A percentile compares a stretch with the other conserved stretches of the same genome.
Evolutionary conservation across 495 filamentous ascomycete species (phyloP).

Genomic region (Pseudevernia furfuracea): DNA sequence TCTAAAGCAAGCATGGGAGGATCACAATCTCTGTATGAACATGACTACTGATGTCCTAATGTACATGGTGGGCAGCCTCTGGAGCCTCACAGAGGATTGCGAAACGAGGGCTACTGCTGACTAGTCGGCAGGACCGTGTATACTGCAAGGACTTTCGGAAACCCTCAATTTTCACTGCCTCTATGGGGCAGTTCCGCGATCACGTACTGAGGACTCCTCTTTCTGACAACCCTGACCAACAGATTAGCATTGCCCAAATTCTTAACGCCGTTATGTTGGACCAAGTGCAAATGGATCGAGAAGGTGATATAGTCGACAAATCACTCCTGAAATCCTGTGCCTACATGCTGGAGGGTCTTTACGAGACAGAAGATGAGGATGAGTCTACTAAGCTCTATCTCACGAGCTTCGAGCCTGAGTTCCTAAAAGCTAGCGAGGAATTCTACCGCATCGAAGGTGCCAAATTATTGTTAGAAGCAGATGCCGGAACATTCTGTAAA

Average conservation of each 20-base stretch:
- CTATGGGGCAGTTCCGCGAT: slow-evolving; percentile 84
- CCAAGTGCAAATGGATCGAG: slow-evolving; percentile 84
- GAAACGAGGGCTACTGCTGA: neutral
- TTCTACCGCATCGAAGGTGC: slow-evolving; percentile 77
- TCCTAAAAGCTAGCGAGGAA: slow-evolving; percentile 55
- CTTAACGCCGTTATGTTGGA: slow-evolving; percentile 78
- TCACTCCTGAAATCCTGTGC: slow-evolving; percentile 72
- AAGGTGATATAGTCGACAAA: slow-evolving; percentile 83
- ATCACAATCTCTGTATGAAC: slow-evolving; percentile 87
- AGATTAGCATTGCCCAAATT: slow-evolving; percentile 52
- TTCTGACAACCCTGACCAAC: slow-evolving; percentile 34
- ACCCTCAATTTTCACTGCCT: slow-evolving; percentile 70
- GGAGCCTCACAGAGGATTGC: neutral
- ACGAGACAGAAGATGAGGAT: slow-evolving; percentile 64
- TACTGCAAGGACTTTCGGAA: slow-evolving; percentile 61
- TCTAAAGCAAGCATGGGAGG: slow-evolving; percentile 71
- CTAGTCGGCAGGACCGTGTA: slow-evolving; percentile 59
- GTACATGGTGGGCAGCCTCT: slow-evolving; percentile 66
- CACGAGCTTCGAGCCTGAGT: slow-evolving; percentile 71
- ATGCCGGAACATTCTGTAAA: slow-evolving; percentile 79
- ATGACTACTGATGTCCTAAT: slow-evolving; percentile 97
- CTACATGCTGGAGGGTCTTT: slow-evolving; percentile 85
- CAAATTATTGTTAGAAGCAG: slow-evolving; percentile 62
- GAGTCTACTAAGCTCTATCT: slow-evolving; percentile 71
- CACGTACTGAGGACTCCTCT: slow-evolving; percentile 57